Base-by-base conservation (phyloP, 2,329 filamentous ascomycete genomes). In the Monilinia laxa region DNA sequence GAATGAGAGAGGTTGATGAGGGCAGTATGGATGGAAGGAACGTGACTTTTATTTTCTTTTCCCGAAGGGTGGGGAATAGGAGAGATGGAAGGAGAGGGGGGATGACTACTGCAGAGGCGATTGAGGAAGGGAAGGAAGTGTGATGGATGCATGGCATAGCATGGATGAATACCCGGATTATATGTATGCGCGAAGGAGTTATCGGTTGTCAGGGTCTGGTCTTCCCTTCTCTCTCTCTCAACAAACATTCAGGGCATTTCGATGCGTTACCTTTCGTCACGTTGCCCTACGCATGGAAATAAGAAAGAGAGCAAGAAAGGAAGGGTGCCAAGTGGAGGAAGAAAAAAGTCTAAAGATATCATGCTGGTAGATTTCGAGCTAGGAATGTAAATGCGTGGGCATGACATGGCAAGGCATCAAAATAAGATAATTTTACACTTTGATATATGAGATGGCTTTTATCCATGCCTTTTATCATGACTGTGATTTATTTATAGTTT, bases 111-210 rank as follows among this genome's bases (percentile, higher is more conserved):
- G 12, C 31, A 42, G 25, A 56, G 2, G 31, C 7, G 20, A 35
- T 16, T 16, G 49, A 20, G 59, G 23, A 51, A 63, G 4, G 25
- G 23, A 51, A 63, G 4, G 18, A 6, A 25, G 23, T 23, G 12
- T 9, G 45, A 51, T n/a, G 45, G 40, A 51, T 57, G 62, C 20
- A 55, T 47, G 40, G 62, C 40, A 55, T 42, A 40, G 64, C 40
- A 53, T 45, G 45, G 56, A 66, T 62, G 64, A 40, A 62, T 66
- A 49, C 57, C 57, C 42, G 40, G 55, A 25, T 52, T 45, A 18
- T 25, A 58, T 51, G 45, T 52, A 18, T 59, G 45, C 51, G 31
- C 31, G 49, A 53, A 54, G 49, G 49, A 42, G 14, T 47, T 47
- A 49, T 31, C 31, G 25, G 31, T 58, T 58, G 38, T 58, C 23